A percentile compares a stretch with the other conserved stretches of the same genome.
Conservation (phyloP, 2,329 filamentous ascomycete species). For the Aaosphaeria arxii region DNA sequence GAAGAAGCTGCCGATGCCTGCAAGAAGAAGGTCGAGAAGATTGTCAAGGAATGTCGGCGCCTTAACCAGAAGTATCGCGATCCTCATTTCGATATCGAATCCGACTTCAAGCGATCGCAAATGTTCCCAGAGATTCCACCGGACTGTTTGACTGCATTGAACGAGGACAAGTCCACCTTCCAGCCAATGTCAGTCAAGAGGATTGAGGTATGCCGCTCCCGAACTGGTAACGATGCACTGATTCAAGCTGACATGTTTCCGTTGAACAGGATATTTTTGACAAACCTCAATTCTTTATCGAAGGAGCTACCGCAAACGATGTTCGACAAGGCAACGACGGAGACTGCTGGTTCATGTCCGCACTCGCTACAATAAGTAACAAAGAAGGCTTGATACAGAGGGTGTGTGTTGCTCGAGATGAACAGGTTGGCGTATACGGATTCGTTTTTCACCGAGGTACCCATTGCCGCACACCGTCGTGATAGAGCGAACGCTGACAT, state of each 20-base stretch:
- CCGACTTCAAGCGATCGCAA: conserved; percentile 60
- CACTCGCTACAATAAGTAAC: conserved; percentile 73
- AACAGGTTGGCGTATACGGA: conserved; percentile 75
- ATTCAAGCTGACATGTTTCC: conserved; percentile 1
- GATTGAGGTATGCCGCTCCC: conserved; percentile 47
- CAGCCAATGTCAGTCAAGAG: conserved; percentile 72
- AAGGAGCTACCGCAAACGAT: conserved; percentile 73
- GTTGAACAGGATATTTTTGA: conserved; percentile 72
- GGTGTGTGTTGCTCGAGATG: conserved; percentile 70
- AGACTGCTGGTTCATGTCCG: conserved; percentile 85
- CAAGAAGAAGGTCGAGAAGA: conserved; percentile 57
- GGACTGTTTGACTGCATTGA: conserved; percentile 53
- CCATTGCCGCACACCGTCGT: conserved; percentile 1
- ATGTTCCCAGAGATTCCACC: conserved; percentile 27
- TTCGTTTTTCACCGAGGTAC: conserved; percentile 75
- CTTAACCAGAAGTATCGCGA: conserved; percentile 85
- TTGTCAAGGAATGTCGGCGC: conserved; percentile 63
- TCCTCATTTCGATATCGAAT: conserved; percentile 81
- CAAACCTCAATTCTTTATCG: conserved; percentile 71
- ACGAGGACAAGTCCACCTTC: conserved; percentile 37
- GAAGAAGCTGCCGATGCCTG: conserved; percentile 70
- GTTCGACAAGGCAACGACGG: conserved; percentile 75
- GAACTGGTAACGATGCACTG: neutral
- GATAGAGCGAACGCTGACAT: conserved; percentile 16
- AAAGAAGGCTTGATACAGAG: conserved; percentile 68